Conservation (phyloP, 305 asterid genomes). For the Fraxinus latifolia region DNA sequence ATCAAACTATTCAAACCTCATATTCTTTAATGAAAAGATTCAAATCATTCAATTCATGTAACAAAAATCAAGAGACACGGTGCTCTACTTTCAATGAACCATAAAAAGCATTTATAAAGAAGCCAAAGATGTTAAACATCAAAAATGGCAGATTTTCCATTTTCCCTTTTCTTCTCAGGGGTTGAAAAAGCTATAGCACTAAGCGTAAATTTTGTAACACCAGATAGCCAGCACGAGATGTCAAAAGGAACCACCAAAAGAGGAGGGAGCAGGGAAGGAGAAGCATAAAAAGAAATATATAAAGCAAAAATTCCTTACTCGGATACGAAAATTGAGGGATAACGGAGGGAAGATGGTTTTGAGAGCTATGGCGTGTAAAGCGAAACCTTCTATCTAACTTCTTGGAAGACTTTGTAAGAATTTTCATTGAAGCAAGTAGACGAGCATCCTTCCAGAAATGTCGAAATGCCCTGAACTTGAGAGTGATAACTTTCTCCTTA, state of each 20-base stretch:
- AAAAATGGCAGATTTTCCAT: neutral
- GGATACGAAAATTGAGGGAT: slow-evolving; percentile 46
- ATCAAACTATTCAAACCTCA: neutral
- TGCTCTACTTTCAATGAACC: neutral
- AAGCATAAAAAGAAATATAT: neutral
- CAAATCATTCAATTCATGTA: neutral
- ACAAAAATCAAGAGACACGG: neutral
- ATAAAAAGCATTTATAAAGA: neutral
- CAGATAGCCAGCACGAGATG: neutral
- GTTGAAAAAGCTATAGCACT: neutral
- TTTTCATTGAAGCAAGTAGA: slow-evolving; percentile 52
- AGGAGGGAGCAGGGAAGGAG: neutral
- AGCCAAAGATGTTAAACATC: neutral
- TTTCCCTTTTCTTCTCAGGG: neutral
- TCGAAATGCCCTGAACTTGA: slow-evolving; percentile 69
- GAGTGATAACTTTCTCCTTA: slow-evolving; percentile 63
- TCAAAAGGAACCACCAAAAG: slow-evolving; percentile 7
- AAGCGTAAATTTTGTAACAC: neutral
- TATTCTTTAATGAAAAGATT: neutral
- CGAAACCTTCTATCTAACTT: slow-evolving; percentile 59
- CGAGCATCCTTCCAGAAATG: slow-evolving; percentile 87
- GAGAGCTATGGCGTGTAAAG: slow-evolving; percentile 31
- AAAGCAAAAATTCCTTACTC: slow-evolving; percentile 41
- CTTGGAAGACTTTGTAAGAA: slow-evolving; percentile 69
- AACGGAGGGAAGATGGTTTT: slow-evolving; percentile 55